Base-by-base conservation (phyloP, 2,329 filamentous ascomycete genomes). In the Exophiala xenobiotica region DNA sequence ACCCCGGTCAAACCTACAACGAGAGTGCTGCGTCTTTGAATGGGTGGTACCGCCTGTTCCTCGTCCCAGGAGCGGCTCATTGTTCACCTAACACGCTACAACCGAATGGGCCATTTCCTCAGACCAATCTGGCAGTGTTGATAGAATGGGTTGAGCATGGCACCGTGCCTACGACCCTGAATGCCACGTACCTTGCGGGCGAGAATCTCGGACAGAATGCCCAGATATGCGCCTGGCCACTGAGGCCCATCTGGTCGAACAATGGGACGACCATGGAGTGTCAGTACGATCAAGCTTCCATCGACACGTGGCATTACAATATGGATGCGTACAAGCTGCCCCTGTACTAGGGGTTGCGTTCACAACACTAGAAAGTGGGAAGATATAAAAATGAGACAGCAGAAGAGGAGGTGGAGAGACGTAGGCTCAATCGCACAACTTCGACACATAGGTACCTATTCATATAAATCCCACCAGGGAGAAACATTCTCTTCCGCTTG, bases 1-100 rank as follows among this genome's bases (percentile, higher is more conserved):
- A 77, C 62, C 67, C 72, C 2, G 56, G 68, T 16, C 31, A 70
- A 4, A 61, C 64, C 2, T 70, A 69, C 51, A 65, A 70, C 3
- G 68, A 72, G 6, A 68, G 68, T 7, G 63, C 70, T 5, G 59
- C 67, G 4, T 70, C 74, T 2, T 65, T 82, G 4, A 63, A 70
- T 26, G 74, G 77, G 16, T 83, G 76, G 70, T 83, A 81, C 65
- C 72, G 74, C 46, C 68, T 82, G 31, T 81, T 74, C 65, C 70
- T 80, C 0, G 61, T 82, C 16, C 78, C 79, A 0, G 78, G 78
- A 19, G 78, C 74, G 0, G 77, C 68, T 0, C 78, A 80, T 65
- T 82, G 78, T 56, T 65, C 69, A 0, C 61, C 66, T 26, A 80
- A 78, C 64, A 51, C 63, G 4, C 64, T 72, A 1, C 72, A 77